These are phyloP conservation scores for Didymella lethalis DNA, from an alignment of 2,329 filamentous ascomycete genomes.

Conservation along the genomic window DNA sequence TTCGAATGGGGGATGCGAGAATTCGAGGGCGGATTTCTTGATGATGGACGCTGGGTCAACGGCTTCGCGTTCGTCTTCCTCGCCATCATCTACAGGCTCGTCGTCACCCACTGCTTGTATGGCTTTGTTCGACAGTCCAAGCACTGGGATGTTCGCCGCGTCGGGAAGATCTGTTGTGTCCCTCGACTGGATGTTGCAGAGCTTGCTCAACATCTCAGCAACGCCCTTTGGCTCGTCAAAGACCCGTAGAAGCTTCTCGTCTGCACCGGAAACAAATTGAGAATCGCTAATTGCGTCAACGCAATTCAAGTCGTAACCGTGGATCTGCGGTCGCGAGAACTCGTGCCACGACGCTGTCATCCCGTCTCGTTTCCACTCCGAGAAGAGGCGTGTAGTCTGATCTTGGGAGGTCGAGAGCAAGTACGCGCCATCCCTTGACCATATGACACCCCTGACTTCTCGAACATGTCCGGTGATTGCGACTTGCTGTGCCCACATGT, in stretches of 20 bases:
- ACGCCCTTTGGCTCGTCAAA: constrained; percentile 89
- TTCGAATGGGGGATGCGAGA: constrained; percentile 81
- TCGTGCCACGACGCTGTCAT: constrained; percentile 80
- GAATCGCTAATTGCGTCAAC: constrained; percentile 76
- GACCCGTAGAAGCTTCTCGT: constrained; percentile 97
- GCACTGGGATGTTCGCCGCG: constrained; percentile 90
- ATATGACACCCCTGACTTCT: constrained; percentile 81
- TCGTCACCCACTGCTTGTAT: constrained; percentile 63
- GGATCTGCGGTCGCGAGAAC: constrained; percentile 93
- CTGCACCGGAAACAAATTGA: constrained; percentile 91
- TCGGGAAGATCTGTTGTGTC: constrained; percentile 67
- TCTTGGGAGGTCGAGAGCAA: constrained; percentile 88
- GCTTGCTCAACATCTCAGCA: constrained; percentile 72
- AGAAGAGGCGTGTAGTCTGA: constrained; percentile 89
- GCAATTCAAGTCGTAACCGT: constrained; percentile 97
- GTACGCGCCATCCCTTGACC: constrained; percentile 83
- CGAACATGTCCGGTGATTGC: constrained; percentile 85
- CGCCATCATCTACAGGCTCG: constrained; percentile 43
- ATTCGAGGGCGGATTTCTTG: constrained; percentile 68
- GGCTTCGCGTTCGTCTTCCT: constrained; percentile 62
- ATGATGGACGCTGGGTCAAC: constrained; percentile 64
- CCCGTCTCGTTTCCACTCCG: constrained; percentile 70
- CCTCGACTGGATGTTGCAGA: constrained; percentile 66
- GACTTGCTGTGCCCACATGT: constrained; percentile 78
- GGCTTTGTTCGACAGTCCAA: constrained; percentile 96